Evolutionary conservation across 140 eudicot species (phyloP), one percentile per base, ranked within the genome.

Genomic region (Oenanthe javanica): DNA sequence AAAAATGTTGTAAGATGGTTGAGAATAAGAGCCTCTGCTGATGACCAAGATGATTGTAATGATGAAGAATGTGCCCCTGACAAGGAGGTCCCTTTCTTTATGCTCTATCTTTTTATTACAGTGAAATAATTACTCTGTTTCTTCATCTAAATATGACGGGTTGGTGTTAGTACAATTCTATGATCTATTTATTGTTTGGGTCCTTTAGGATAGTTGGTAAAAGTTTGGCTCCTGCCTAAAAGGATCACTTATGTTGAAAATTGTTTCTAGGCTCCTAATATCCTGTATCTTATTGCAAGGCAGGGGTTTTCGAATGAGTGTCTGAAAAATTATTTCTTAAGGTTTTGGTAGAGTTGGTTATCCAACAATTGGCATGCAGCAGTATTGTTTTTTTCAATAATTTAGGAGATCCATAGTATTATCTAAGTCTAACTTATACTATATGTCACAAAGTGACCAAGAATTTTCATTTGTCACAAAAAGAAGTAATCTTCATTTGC

Each of bases 31-130:
- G 97, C 92, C 75, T 87, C 96, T 13, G 72, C 98, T 45, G 86
- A 76, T 52, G 90, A 90, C 4, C 77, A 87, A n/a, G 90, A 84
- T 0, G 98, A 91, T 47, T 94, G 98, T 84, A 94, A 94, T 79
- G 88, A 54, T 46, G 98, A 91, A 90, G 98, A 94, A 84, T 94
- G 98, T 78, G 98, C 98, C 70, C 97, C 98, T 66, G 98, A 94
- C 19, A 94, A 94, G 84, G 98, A 94, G 97, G 98, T 94, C 64
- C 36, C 9, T 11, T 72, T 67, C 36, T 73, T 16, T 23, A 4
- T 19, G 47, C 5, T 36, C 50, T 0, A 6, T 50, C 40, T 36
- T 76, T 40, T 49, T n/a, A 3, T 18, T 52, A 1, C 19, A 19
- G 4, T 21, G 67, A 59, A 59, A 8, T 61, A 23, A 21, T 61